Conservation (phyloP, 108 stramenopile genomes). For the Pseudonitzschia pungens region DNA sequence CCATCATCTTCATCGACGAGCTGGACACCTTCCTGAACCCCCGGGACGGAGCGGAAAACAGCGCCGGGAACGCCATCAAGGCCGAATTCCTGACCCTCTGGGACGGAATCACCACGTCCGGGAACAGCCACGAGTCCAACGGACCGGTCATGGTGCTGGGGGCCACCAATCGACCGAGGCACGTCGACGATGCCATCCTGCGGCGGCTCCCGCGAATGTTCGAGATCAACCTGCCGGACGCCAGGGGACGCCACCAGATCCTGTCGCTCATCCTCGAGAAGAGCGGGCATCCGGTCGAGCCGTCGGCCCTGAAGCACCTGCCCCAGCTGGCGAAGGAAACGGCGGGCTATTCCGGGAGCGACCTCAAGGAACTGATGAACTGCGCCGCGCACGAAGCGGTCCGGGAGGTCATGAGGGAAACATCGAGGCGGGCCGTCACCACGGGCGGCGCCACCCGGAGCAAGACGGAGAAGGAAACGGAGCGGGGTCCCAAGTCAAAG, state of each 20-base stretch:
- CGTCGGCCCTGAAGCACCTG: slow-evolving; percentile 47
- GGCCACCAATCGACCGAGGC: slow-evolving; percentile 93
- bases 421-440: slow-evolving; percentile 55
- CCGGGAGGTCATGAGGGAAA: slow-evolving; percentile 74
- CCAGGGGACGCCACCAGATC: slow-evolving; percentile 73
- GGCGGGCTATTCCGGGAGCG: slow-evolving; percentile 90
- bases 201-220: slow-evolving; percentile 91
- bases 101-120: slow-evolving; percentile 77
- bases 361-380: slow-evolving; percentile 94
- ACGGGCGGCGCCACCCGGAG: not conserved
- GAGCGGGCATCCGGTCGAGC: slow-evolving; percentile 39
- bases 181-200: slow-evolving; percentile 94
- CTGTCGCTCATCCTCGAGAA: slow-evolving; percentile 71
- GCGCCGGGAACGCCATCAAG: slow-evolving; percentile 84
- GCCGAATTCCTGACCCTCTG: slow-evolving; percentile 95
- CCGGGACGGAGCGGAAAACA: slow-evolving; percentile 68
- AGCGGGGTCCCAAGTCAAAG: too few relatives aligned
- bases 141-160: slow-evolving; percentile 88
- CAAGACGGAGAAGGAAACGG: slow-evolving; percentile 22
- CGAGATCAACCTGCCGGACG: slow-evolving; percentile 75
- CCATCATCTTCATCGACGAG: slow-evolving; percentile 97
- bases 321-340: slow-evolving; percentile 65
- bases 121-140: slow-evolving; percentile 1
- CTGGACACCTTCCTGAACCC: slow-evolving; percentile 91
- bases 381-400: slow-evolving; percentile 89